These are phyloP conservation scores for Wickerhamiella alocasiicola DNA, from an alignment of 805 yeast genomes.

Conservation along the genomic window DNA sequence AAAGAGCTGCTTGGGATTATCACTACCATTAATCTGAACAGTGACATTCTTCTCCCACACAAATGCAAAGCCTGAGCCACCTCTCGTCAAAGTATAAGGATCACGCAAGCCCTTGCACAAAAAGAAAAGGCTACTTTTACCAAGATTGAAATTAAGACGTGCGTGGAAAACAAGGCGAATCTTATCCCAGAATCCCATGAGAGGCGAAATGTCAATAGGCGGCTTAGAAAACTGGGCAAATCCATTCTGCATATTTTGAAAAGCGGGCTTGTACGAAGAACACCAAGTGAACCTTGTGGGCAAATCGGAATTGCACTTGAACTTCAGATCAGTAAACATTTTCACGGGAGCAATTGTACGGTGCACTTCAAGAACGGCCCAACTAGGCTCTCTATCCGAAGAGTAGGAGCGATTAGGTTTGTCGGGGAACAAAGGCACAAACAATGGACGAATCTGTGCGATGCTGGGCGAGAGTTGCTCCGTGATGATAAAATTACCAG, in stretches of 20 bases:
- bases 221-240: conserved; percentile 82
- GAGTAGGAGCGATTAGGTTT: conserved; percentile 19
- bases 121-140: conserved; percentile 32
- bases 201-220: conserved; percentile 73
- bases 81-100: conserved; percentile 61
- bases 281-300: conserved; percentile 76
- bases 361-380: conserved; percentile 49
- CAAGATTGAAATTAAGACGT: conserved; percentile 40
- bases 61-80: conserved; percentile 64
- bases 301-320: conserved; percentile 40
- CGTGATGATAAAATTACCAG: conserved; percentile 56
- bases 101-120: conserved; percentile 55
- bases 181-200: conserved; percentile 90
- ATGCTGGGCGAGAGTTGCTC: conserved; percentile 46
- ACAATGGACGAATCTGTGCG: conserved; percentile 45
- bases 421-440: conserved; percentile 47
- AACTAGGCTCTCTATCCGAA: conserved; percentile 29
- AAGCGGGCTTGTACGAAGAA: conserved; percentile 67
- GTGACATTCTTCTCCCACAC: conserved; percentile 53
- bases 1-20: conserved; percentile 56
- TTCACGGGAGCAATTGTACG: conserved; percentile 69
- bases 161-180: conserved; percentile 69
- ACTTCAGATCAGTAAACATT: conserved; percentile 47
- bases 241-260: conserved; percentile 64
- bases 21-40: conserved; percentile 50